A percentile compares a stretch with the other conserved stretches of the same genome.
phyloP scores from a whole-genome alignment of 2,329 filamentous ascomycete genomes.

The Cercospora zeina region DNA sequence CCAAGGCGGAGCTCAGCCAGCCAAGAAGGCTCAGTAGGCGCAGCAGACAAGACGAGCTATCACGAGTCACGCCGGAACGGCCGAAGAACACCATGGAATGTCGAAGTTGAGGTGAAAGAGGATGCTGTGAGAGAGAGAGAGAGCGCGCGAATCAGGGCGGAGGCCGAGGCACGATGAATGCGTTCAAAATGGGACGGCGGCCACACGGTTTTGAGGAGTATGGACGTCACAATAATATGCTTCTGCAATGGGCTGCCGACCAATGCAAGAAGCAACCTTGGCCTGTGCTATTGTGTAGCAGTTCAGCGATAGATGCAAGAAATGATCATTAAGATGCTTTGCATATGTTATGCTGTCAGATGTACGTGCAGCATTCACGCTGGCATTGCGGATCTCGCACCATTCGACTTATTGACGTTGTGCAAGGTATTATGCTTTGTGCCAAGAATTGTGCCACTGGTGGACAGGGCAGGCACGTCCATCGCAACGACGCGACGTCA shows the following conservation, averaged over 20 bases:
- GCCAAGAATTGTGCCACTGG: conserved; percentile 2
- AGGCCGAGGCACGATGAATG: neutral
- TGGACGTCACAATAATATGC: neutral
- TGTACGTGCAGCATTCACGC: too few species aligned
- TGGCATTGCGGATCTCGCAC: too few species aligned
- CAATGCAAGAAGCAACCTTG: neutral
- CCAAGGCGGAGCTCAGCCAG: conserved; percentile 39
- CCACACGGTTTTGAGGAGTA: neutral
- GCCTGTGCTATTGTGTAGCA: conserved; percentile 1
- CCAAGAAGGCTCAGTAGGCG: conserved; percentile 64
- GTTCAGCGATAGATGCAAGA: conserved; percentile 6
- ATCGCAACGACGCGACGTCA: neutral
- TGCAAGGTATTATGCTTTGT: neutral
- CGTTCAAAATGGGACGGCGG: neutral
- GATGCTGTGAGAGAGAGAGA: neutral
- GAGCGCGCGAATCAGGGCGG: too few species aligned
- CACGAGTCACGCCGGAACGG: conserved; percentile 20
- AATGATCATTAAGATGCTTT: neutral
- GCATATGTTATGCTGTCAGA: neutral
- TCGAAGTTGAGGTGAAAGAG: neutral
- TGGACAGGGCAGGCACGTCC: neutral
- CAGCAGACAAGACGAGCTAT: conserved; percentile 1
- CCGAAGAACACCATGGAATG: conserved; percentile 2
- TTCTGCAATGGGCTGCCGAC: neutral
- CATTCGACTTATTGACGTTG: neutral